phyloP scores from a whole-genome alignment of 768 basidiomycete species.

The Obba rivulosa region DNA sequence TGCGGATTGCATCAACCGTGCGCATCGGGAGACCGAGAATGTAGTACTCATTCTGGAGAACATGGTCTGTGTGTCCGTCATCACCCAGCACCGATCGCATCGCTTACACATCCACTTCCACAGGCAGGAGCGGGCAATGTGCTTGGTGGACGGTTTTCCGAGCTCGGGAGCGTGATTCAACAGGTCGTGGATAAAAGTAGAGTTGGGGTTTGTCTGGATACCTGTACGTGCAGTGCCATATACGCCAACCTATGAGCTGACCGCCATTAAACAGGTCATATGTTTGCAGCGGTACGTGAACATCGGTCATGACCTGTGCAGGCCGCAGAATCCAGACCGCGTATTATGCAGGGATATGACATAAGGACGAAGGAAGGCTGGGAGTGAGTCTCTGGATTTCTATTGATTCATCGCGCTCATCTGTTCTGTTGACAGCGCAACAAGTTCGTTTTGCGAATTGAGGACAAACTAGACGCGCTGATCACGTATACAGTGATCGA shows the following conservation, averaged over 20 bases:
- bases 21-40: constrained; percentile 53
- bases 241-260: neutral
- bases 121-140: constrained; percentile 80
- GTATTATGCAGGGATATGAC: constrained; percentile 61
- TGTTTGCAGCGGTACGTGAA: constrained; percentile 63
- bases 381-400: constrained; percentile 43
- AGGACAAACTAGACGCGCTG: neutral
- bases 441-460: constrained; percentile 3
- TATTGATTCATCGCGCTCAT: neutral
- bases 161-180: constrained; percentile 64
- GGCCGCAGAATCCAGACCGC: neutral
- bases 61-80: constrained; percentile 49
- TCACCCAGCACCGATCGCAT: neutral
- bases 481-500: constrained; percentile 38
- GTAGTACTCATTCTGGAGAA: constrained; percentile 75
- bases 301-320: neutral
- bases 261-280: constrained; percentile 47
- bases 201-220: constrained; percentile 83
- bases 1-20: constrained; percentile 69
- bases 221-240: constrained; percentile 43
- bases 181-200: constrained; percentile 67
- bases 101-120: neutral
- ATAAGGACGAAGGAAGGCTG: constrained; percentile 68
- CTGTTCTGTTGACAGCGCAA: constrained; percentile 22
- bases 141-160: constrained; percentile 64